Evolutionary conservation across 1,284 basidiomycete species (phyloP), one percentile per base, ranked within the genome.

Genomic region (Apiotrichum gamsii): DNA sequence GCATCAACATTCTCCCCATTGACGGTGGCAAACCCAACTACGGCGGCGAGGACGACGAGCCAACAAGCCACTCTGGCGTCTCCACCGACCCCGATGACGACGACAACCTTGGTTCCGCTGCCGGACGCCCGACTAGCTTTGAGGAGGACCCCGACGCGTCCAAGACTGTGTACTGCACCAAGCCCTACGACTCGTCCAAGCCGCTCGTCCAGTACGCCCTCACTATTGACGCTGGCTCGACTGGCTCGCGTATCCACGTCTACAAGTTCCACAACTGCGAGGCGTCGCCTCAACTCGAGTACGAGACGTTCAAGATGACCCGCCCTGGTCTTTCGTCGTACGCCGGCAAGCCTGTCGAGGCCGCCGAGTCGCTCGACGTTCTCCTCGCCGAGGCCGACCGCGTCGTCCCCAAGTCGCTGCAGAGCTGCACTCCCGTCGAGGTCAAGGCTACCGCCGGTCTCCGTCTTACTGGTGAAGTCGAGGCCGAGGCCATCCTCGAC

Each of bases 161-260:
- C 8, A 54, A 57, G 3, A 71, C 69, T 4, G 65, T 64, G 1
- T 59, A 83, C 72, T 93, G 89, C 73, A 76, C 77, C 0, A 54
- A 69, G 0, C 79, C 87, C 0, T 70, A 80, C 66, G 61, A 71
- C 8, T 77, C 76, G 0, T 57, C 57, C 37, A 69, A 69, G 51
- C 67, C 71, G 9, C 74, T 91, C 45, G 85, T 91, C 9, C 90
- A 96, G 70, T 98, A 88, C 69, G 91, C 90, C 0, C 80, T 98
- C 61, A 96, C 97, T 82, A 89, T 98, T 71, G 94, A 98, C 69
- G 94, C 95, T 0, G 95, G 94, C 15, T 96, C 91, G 31, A 96
- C 91, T 0, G 94, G 94, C 18, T 95, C 91, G 2, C 83, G 94
- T 15, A 93, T 98, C 62, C 94, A 98, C 77, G 82, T 97, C 21